Conservation (phyloP, 2,329 filamentous ascomycete genomes). For the Sclerotinia subarctica region DNA sequence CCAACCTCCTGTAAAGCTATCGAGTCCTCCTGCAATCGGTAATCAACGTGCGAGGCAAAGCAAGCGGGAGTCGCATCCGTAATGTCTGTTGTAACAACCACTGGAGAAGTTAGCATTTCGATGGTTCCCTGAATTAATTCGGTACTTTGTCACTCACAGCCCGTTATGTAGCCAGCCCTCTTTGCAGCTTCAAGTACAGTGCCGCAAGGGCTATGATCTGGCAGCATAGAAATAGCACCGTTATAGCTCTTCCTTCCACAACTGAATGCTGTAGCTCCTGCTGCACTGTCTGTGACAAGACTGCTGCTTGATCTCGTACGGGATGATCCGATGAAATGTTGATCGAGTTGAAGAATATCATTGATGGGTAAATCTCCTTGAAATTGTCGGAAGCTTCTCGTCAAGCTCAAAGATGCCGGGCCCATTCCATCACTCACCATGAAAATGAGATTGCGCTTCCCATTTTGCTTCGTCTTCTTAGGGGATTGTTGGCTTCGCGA, state of each 20-base stretch:
- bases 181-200: constrained; percentile 93
- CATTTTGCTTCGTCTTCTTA: constrained; percentile 41
- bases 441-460: constrained; percentile 92
- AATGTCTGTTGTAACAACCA: constrained; percentile 92
- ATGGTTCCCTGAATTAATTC: background rate
- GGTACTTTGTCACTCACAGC: constrained; percentile 39
- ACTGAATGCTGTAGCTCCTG: constrained; percentile 95
- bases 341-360: constrained; percentile 76
- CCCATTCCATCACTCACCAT: constrained; percentile 99
- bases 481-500: constrained; percentile 55
- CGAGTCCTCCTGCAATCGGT: constrained; percentile 76
- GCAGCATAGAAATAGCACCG: constrained; percentile 86
- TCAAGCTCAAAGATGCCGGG: constrained; percentile 82
- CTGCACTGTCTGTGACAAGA: constrained; percentile 90
- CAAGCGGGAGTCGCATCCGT: constrained; percentile 96
- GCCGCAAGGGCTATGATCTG: constrained; percentile 81
- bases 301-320: constrained; percentile 81
- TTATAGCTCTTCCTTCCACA: constrained; percentile 96
- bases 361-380: constrained; percentile 66
- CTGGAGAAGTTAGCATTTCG: constrained; percentile 22
- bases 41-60: constrained; percentile 84
- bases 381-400: constrained; percentile 80
- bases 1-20: constrained; percentile 93
- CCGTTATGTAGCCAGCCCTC: constrained; percentile 85
- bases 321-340: constrained; percentile 86